Conservation (phyloP, 495 filamentous ascomycete genomes). For the Annulohypoxylon moriforme region DNA sequence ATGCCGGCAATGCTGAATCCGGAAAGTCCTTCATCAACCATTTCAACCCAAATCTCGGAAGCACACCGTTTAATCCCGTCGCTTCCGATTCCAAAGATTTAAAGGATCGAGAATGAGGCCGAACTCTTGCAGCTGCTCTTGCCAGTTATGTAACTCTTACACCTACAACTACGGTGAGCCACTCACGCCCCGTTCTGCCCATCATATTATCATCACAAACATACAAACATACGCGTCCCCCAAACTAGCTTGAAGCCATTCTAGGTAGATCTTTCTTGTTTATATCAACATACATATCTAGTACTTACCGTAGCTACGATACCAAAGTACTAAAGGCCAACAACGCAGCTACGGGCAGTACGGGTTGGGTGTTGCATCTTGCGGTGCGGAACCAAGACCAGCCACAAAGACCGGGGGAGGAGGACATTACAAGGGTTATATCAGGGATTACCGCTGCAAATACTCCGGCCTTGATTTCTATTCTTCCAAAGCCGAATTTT, state of each 20-base stretch:
- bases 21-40: slow-evolving; percentile 11
- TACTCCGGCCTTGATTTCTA: slow-evolving; percentile 34
- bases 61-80: slow-evolving; percentile 5
- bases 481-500: slow-evolving; percentile 2
- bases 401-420: slow-evolving; percentile 19
- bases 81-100: slow-evolving; percentile 17
- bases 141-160: slow-evolving; percentile 3
- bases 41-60: background rate
- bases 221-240: slow-evolving; percentile 4
- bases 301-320: background rate
- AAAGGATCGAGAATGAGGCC: background rate
- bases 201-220: slow-evolving; percentile 1
- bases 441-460: slow-evolving; percentile 39
- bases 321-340: background rate
- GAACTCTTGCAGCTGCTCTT: background rate
- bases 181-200: background rate
- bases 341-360: slow-evolving; percentile 21
- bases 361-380: slow-evolving; percentile 28
- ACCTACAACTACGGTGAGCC: background rate
- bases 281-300: slow-evolving; percentile 4
- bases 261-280: slow-evolving; percentile 2
- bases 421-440: slow-evolving; percentile 26
- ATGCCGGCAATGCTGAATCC: slow-evolving; percentile 7
- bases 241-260: background rate
- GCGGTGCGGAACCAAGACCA: slow-evolving; percentile 25